Percentiles rank a stretch among this genome's conserved stretches.
phyloP scores from a whole-genome alignment of 305 asterid species.

The Fraxinus ornus region DNA sequence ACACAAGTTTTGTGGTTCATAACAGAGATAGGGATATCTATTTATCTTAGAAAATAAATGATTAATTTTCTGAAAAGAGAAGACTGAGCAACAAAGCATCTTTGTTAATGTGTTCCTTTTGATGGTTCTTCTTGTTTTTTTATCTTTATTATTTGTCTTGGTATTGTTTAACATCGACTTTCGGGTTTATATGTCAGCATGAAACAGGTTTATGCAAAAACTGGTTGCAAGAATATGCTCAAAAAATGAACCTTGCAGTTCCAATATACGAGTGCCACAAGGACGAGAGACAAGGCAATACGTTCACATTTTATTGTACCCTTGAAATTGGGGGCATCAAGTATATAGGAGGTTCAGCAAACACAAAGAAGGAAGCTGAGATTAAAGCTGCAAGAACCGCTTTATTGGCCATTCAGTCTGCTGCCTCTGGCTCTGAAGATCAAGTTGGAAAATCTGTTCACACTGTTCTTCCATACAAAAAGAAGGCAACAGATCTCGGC shows the following conservation, averaged over 20 bases:
- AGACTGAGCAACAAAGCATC: not conserved
- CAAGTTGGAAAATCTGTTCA: conserved; percentile 37
- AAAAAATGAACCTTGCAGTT: conserved; percentile 86
- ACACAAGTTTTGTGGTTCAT: not conserved
- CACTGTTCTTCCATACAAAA: conserved; percentile 76
- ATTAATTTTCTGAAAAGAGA: conserved; percentile 8
- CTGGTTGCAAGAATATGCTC: conserved; percentile 88
- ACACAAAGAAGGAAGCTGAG: conserved; percentile 89
- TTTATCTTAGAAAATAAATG: not conserved
- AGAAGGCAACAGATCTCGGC: conserved; percentile 51
- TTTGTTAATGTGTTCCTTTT: not conserved
- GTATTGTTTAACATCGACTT: conserved; percentile 13
- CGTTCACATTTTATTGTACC: conserved; percentile 45
- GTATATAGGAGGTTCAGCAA: conserved; percentile 78
- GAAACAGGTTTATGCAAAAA: conserved; percentile 93
- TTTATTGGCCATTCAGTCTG: conserved; percentile 72
- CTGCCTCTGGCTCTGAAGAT: conserved; percentile 34
- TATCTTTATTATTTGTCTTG: not conserved
- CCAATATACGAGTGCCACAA: conserved; percentile 63
- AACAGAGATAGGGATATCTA: not conserved
- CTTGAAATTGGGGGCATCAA: conserved; percentile 80
- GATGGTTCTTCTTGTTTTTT: not conserved
- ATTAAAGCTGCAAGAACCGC: conserved; percentile 93
- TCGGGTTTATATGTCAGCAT: conserved; percentile 54
- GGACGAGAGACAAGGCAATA: conserved; percentile 44